Conservation (phyloP, 2,329 filamentous ascomycete genomes). For the Corynespora cassiicola region DNA sequence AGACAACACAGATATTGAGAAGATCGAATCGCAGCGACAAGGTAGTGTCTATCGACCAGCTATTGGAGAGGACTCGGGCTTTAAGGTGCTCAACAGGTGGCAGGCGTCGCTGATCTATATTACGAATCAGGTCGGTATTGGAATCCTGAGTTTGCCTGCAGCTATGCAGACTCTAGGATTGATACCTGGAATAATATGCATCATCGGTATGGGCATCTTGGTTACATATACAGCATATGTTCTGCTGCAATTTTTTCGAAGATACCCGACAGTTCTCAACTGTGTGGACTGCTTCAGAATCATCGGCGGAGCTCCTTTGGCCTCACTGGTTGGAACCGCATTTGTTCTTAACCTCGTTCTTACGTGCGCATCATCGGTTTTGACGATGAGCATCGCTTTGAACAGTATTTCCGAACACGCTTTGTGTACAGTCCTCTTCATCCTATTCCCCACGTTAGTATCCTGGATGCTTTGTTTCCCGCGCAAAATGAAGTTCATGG, state of each 20-base stretch:
- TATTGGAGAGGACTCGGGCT: conserved; percentile 3
- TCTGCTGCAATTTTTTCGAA: conserved; percentile 18
- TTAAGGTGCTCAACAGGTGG: conserved; percentile 3
- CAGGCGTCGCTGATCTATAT: conserved; percentile 17
- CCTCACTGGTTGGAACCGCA: conserved; percentile 9
- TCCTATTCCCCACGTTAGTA: conserved; percentile 61
- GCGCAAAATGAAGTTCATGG: conserved; percentile 16
- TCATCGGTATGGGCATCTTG: conserved; percentile 9
- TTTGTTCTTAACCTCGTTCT: conserved; percentile 16
- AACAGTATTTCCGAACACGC: conserved; percentile 66
- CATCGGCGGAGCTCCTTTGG: conserved; percentile 10
- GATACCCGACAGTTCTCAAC: conserved; percentile 14
- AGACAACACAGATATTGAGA: background rate
- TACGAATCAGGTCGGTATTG: conserved; percentile 25
- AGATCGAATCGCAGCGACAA: conserved; percentile 16
- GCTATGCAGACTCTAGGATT: conserved; percentile 23
- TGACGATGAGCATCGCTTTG: conserved; percentile 60
- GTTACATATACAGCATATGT: conserved; percentile 20
- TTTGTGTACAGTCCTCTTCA: conserved; percentile 68
- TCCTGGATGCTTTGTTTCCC: conserved; percentile 58
- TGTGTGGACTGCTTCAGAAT: conserved; percentile 12
- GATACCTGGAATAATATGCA: conserved; percentile 22
- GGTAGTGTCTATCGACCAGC: conserved; percentile 37
- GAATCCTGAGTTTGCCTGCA: conserved; percentile 21
- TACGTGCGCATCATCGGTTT: conserved; percentile 12